Conservation (phyloP, 2,329 filamentous ascomycete species). For the Fusarium domesticum region DNA sequence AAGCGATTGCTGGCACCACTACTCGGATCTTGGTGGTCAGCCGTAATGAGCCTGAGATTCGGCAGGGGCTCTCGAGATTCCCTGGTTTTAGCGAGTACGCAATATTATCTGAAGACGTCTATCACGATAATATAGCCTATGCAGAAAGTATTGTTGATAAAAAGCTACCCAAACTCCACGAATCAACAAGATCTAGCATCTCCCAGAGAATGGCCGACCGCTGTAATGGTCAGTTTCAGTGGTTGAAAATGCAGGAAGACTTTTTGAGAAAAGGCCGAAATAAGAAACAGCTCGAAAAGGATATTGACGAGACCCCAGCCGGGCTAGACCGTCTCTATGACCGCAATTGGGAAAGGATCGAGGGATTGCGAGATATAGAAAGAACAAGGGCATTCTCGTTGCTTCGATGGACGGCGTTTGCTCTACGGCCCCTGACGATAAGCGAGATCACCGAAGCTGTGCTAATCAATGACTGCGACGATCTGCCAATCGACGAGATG, state of each 20-base stretch:
- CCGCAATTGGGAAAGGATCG: conserved; percentile 30
- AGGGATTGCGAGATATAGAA: conserved; percentile 3
- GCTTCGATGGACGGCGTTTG: conserved; percentile 32
- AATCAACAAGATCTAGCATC: conserved; percentile 14
- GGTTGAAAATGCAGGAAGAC: conserved; percentile 31
- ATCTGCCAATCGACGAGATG: conserved; percentile 22
- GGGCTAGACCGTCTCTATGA: conserved; percentile 33
- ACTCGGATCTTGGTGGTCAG: conserved; percentile 27
- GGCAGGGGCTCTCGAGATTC: conserved; percentile 4
- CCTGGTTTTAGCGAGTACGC: conserved; percentile 4
- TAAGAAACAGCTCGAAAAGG: conserved; percentile 27
- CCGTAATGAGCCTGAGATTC: conserved; percentile 26
- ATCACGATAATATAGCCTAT: conserved; percentile 18
- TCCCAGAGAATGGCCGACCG: conserved; percentile 25
- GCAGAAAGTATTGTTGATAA: conserved; percentile 28
- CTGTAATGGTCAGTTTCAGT: conserved; percentile 36
- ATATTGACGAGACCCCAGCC: conserved; percentile 27
- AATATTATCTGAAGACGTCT: conserved; percentile 17
- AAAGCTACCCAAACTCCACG: conserved; percentile 30
- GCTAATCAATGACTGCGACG: conserved; percentile 21
- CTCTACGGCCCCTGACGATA: conserved; percentile 19
- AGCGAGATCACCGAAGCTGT: conserved; percentile 26
- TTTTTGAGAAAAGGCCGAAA: conserved; percentile 27
- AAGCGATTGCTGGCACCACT: conserved; percentile 1
- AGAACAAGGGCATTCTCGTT: conserved; percentile 27